These are phyloP conservation scores for Ophiostoma tasmaniense DNA, from an alignment of 2,329 filamentous ascomycete species.

Conservation along the genomic window DNA sequence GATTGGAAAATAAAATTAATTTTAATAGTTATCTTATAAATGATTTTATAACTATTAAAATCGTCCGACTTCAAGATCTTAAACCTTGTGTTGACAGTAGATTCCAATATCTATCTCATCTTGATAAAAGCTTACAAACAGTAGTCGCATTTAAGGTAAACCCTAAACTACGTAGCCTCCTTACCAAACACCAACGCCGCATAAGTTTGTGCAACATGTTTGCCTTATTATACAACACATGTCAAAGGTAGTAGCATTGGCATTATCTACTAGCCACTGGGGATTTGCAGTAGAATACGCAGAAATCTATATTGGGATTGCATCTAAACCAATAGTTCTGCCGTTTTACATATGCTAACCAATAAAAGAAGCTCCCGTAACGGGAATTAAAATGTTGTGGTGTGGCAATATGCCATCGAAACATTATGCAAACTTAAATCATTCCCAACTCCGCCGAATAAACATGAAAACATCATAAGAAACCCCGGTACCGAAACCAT, in stretches of 20 bases:
- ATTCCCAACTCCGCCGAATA: neutral
- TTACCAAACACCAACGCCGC: neutral
- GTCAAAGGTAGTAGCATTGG: neutral
- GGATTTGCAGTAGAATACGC: neutral
- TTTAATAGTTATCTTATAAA: no score
- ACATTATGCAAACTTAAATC: neutral
- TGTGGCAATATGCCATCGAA: neutral
- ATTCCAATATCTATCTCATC: no score
- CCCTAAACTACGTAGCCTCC: neutral
- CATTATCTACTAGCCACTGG: neutral
- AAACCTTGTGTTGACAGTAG: no score
- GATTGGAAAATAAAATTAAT: no score
- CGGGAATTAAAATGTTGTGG: neutral
- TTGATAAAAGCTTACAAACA: no score
- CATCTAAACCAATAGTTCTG: neutral
- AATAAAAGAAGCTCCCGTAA: neutral
- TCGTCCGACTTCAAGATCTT: no score
- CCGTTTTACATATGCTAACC: neutral
- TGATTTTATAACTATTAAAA: no score
- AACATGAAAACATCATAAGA: neutral
- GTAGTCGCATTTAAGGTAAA: no score
- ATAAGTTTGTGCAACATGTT: no score
- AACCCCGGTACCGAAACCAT: neutral
- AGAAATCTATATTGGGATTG: neutral
- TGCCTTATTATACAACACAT: neutral